These are phyloP conservation scores for Psilocybe cubensis DNA, from an alignment of 768 basidiomycete genomes.

Conservation along the genomic window DNA sequence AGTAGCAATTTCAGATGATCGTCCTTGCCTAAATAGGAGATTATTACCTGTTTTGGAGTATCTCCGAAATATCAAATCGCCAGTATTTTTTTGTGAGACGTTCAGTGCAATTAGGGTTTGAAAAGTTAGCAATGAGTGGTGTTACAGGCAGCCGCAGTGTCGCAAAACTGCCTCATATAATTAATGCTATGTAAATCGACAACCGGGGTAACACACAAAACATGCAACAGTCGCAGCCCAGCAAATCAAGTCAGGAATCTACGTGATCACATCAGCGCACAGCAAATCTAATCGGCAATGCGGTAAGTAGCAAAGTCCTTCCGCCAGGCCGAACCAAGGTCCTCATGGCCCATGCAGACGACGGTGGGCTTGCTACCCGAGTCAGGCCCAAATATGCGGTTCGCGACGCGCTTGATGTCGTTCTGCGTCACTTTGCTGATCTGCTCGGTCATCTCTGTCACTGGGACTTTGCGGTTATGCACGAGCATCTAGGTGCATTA, in stretches of 20 bases:
- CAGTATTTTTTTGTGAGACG: no score
- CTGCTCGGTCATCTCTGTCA: constrained; percentile 89
- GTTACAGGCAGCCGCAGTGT: no score
- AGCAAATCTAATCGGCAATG: constrained; percentile 37
- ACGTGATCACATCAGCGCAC: no score
- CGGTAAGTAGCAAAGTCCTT: constrained; percentile 73
- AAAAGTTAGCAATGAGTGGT: no score
- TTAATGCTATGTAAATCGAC: no score
- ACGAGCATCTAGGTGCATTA: constrained; percentile 46
- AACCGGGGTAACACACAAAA: no score
- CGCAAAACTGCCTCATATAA: no score
- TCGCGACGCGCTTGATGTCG: constrained; percentile 77
- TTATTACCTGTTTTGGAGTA: not conserved
- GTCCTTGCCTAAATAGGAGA: not conserved
- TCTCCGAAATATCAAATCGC: no score
- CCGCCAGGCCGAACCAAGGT: constrained; percentile 69
- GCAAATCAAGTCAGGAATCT: no score
- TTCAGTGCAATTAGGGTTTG: no score
- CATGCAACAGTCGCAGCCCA: no score
- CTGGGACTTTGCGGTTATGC: constrained; percentile 81
- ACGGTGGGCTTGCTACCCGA: constrained; percentile 73
- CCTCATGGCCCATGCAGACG: constrained; percentile 83
- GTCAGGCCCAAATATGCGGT: constrained; percentile 69
- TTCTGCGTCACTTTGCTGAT: constrained; percentile 77
- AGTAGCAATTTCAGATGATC: not conserved